phyloP scores from a whole-genome alignment of 306 rosid species.

The Casuarina equisetifolia region DNA sequence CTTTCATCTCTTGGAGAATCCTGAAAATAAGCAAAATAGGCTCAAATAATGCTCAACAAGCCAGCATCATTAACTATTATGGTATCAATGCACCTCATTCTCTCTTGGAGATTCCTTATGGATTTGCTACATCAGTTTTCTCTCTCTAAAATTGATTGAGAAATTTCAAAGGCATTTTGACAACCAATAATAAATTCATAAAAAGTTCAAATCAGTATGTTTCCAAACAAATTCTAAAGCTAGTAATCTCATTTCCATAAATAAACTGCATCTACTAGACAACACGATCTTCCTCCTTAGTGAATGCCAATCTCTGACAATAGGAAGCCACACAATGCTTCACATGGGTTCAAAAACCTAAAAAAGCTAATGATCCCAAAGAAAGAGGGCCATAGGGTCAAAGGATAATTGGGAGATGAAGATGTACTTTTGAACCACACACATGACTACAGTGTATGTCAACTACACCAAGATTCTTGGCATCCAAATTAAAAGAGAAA shows the following conservation, averaged over 20 bases:
- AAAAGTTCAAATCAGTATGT: not conserved
- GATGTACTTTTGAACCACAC: not conserved
- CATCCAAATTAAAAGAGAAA: not conserved
- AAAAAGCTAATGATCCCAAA: constrained; percentile 19
- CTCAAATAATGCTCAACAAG: constrained; percentile 18
- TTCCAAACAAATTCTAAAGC: not conserved
- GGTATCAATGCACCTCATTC: not conserved
- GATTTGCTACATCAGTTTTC: not conserved
- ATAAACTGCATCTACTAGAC: not conserved
- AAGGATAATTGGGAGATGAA: not conserved
- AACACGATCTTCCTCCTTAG: not conserved
- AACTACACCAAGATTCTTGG: not conserved
- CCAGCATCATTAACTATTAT: constrained; percentile 16
- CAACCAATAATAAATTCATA: not conserved
- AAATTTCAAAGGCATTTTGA: not conserved
- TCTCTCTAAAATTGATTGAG: not conserved
- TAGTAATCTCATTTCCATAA: not conserved
- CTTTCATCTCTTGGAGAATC: constrained; percentile 69
- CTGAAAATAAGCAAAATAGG: constrained; percentile 36
- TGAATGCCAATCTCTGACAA: not conserved
- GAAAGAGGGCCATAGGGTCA: not conserved
- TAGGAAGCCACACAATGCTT: not conserved
- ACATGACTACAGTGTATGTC: not conserved
- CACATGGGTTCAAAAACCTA: not conserved
- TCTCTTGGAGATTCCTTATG: not conserved